Evolutionary conservation across 2,329 filamentous ascomycete genomes (phyloP), one percentile per base, ranked within the genome.

Genomic region (Colletotrichum orchidophilum): DNA sequence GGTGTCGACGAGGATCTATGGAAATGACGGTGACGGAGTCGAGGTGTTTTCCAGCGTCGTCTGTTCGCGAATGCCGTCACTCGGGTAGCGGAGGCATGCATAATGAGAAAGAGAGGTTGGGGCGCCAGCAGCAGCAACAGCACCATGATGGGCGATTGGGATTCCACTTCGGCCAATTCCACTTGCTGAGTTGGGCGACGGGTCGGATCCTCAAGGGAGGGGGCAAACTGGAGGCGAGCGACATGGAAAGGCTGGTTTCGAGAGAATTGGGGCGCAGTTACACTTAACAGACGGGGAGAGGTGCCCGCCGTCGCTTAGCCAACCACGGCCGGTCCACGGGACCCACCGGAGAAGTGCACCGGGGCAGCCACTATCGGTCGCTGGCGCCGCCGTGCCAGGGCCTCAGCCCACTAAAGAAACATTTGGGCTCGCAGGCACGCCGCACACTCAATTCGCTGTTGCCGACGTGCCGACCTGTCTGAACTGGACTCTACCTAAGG

Each of bases 221-320:
- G 27, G n/a, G 18, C 4, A 12, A 8, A 57, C 6, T 39, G 27
- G 18, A 42, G 55, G 27, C n/a, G 35, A 5, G 24, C 21, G 26
- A 18, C 15, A 35, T 13, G 8, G 24, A 39, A 59, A 5, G 55
- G 60, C 21, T 18, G 39, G 46, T 54, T 61, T 59, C 33, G 53
- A 26, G 42, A 31, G 35, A 66, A 66, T 58, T 63, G 52, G 18
- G 50, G 57, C 57, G 68, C 64, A 63, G 52, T 63, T 57, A 42
- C 63, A 66, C 49, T 31, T 70, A 29, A 53, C 35, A 59, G 21
- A 68, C 58, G 27, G 27, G 27, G 39, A 5, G 50, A 54, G 39
- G 59, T 21, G 58, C 24, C 61, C 61, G 61, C 24, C 12, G 68
- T 71, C 68, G 33, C 68, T 63, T 39, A 54, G 68, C 68, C 68